Evolutionary conservation across 2,329 filamentous ascomycete genomes (phyloP).

Genomic region (Venturia effusa): DNA sequence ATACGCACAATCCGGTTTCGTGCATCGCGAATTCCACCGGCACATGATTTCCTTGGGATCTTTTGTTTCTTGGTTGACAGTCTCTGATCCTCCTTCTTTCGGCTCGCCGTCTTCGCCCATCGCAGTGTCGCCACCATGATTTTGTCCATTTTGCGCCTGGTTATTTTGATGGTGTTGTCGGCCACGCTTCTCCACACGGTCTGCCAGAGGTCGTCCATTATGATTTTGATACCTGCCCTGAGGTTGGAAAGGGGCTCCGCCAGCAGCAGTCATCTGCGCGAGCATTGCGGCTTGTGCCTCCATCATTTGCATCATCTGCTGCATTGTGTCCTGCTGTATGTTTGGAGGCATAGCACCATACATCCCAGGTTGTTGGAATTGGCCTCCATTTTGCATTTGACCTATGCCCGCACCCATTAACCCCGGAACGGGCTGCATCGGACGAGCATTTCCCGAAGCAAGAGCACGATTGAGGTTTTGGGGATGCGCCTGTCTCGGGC

Average conservation of each 20-base stretch:
- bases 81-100: conserved; percentile 22
- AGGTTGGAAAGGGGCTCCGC: conserved; percentile 31
- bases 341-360: neutral
- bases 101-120: conserved; percentile 25
- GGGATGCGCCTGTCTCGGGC: conserved; percentile 47
- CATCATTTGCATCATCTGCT: conserved; percentile 20
- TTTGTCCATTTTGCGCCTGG: conserved; percentile 44
- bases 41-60: conserved; percentile 52
- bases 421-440: neutral
- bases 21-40: conserved; percentile 82
- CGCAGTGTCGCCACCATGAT: conserved; percentile 24
- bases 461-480: conserved; percentile 6
- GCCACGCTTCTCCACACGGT: conserved; percentile 46
- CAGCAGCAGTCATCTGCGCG: conserved; percentile 50
- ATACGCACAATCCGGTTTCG: conserved; percentile 81
- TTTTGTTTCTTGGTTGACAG: conserved; percentile 41
- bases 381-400: conserved; percentile 10
- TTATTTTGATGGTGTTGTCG: conserved; percentile 23
- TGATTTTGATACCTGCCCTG: conserved; percentile 38
- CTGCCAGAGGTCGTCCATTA: conserved; percentile 55
- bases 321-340: conserved; percentile 2
- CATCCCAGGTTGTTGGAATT: conserved; percentile 2
- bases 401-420: neutral
- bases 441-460: conserved; percentile 7
- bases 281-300: conserved; percentile 73